Conservation (phyloP, 257 asterid genomes). For the Solanum medicagineum region DNA sequence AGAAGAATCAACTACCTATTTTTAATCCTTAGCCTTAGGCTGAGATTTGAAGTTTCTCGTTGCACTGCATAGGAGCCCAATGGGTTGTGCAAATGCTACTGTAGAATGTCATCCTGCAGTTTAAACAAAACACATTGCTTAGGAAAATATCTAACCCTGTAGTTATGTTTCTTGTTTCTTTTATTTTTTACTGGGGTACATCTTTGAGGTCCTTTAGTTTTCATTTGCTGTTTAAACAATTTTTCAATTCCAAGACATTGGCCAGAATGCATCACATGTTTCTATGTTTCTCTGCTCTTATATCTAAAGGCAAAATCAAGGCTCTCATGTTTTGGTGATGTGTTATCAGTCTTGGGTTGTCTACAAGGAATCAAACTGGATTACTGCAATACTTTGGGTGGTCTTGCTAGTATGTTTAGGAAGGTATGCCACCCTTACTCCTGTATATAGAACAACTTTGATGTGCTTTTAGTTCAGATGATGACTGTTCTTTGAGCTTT, state of each 20-base stretch:
- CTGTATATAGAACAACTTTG: not conserved
- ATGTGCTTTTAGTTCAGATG: not conserved
- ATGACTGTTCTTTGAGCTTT: not conserved
- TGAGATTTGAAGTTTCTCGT: not conserved
- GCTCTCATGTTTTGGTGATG: slow-evolving; percentile 1
- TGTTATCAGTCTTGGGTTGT: slow-evolving; percentile 53
- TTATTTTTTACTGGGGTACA: not conserved
- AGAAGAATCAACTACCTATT: not conserved
- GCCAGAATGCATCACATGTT: not conserved
- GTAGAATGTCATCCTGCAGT: not conserved
- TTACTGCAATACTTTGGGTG: slow-evolving; percentile 40
- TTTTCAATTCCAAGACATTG: not conserved
- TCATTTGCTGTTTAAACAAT: not conserved
- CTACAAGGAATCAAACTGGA: slow-evolving; percentile 68
- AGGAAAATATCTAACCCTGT: not conserved
- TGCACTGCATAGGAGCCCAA: not conserved
- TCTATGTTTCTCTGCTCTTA: not conserved
- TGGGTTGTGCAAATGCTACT: not conserved
- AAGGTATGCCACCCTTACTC: slow-evolving; percentile 34
- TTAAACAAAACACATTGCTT: not conserved
- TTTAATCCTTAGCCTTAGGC: not conserved
- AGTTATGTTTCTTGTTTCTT: not conserved
- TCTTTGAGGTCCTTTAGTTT: not conserved
- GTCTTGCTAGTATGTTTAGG: slow-evolving; percentile 56
- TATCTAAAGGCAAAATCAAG: not conserved